Base-by-base conservation (phyloP, 352 stramenopile genomes). In the Hyaloperonospora brassicae region DNA sequence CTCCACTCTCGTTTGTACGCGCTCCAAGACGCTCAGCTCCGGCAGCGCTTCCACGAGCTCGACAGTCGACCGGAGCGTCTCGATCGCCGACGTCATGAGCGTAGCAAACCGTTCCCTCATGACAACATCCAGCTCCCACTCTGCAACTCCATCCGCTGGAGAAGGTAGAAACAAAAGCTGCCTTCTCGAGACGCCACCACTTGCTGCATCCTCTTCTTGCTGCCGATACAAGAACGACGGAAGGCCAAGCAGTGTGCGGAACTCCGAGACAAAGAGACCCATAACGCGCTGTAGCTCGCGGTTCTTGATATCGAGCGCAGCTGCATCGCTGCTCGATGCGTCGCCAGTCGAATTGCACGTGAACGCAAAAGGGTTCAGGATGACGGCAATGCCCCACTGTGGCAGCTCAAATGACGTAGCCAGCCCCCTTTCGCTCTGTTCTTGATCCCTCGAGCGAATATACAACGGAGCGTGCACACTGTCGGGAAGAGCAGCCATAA, bases 111-210 rank as follows among this genome's bases (percentile, higher is more conserved):
- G 76, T 30, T 55, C 36, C 10, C 57, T 64, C 27, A 79, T 69
- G 14, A 89, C 47, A 0, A 75, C 46, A 43, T 90, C 82, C 42
- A 93, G 44, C 34, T 93, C 82, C 82, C 82, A 93, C 40, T 88
- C 70, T 0, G 79, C 64, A 42, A 93, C 66, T 0, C 79, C 82
- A 30, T 83, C 62, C 0, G 47, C 40, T 6, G 62, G 42, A 5
- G 82, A 84, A 2, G 82, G 57, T 8, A 90, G 53, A 39, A 89
- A 89, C 23, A 53, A 25, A 24, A 82, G 30, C 38, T 35, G 50
- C 14, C 23, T 52, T 53, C 23, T 61, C 5, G 24, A 45, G 22
- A 8, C 9, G 31, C 12, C 24, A 25, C 25, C 12, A 45, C 40
- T 57, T 44, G 49, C 31, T 2, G 35, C 40, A 17, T 59, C 34